A percentile compares a stretch with the other conserved stretches of the same genome.
Conservation (phyloP, 164 flowering plant genomes). For the Stephania japonica region DNA sequence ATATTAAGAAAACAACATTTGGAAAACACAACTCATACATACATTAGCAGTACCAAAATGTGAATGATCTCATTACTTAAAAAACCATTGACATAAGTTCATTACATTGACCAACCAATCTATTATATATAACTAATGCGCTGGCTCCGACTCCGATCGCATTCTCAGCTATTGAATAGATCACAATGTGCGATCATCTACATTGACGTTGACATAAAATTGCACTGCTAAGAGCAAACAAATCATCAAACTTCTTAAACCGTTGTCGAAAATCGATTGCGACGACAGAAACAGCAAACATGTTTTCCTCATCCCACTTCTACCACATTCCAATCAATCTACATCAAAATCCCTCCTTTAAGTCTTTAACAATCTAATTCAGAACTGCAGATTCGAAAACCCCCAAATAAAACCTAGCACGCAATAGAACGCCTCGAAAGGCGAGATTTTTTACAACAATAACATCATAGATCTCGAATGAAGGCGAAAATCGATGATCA, state of each 20-base stretch:
- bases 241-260: background rate
- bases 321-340: background rate
- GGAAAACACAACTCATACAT: too few relatives aligned
- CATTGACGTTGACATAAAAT: background rate
- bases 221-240: background rate
- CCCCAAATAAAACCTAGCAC: background rate
- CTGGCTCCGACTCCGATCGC: background rate
- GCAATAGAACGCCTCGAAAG: background rate
- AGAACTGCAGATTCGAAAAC: slow-evolving; percentile 12
- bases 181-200: background rate
- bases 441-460: background rate
- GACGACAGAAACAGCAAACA: background rate
- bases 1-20: too few relatives aligned
- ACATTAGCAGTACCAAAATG: too few relatives aligned
- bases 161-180: background rate
- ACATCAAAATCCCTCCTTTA: background rate
- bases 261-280: background rate
- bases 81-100: too few relatives aligned
- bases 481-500: background rate
- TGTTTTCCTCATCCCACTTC: background rate
- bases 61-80: too few relatives aligned
- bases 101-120: background rate
- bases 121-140: background rate
- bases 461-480: background rate
- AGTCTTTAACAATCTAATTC: background rate